phyloP scores from a whole-genome alignment of 495 filamentous ascomycete species.

The Penicillium steckii region DNA sequence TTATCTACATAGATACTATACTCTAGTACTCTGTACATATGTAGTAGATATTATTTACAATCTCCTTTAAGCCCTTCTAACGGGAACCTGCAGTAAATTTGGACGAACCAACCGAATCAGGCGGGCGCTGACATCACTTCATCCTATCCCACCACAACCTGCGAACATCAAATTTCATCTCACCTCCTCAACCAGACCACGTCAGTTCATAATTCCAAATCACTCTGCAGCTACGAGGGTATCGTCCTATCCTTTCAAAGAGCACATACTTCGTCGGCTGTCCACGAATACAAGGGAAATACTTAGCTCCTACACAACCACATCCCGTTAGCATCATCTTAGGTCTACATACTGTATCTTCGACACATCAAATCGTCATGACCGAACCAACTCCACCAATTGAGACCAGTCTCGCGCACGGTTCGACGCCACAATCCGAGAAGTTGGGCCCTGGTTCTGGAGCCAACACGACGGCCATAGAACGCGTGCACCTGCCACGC shows the following conservation, averaged over 20 bases:
- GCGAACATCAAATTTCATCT: background rate
- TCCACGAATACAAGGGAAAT: background rate
- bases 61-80: background rate
- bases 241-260: background rate
- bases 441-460: slow-evolving; percentile 6
- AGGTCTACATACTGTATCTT: too few relatives aligned
- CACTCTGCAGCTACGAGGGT: background rate
- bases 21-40: too few relatives aligned
- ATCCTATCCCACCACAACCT: slow-evolving; percentile 18
- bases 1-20: too few relatives aligned
- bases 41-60: too few relatives aligned
- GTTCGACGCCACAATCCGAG: background rate
- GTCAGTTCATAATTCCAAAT: slow-evolving; percentile 1
- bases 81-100: slow-evolving; percentile 2
- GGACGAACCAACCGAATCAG: slow-evolving; percentile 7
- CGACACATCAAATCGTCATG: slow-evolving; percentile 9
- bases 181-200: background rate
- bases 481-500: slow-evolving; percentile 51
- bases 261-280: background rate
- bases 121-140: slow-evolving; percentile 39
- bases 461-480: slow-evolving; percentile 7
- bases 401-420: slow-evolving; percentile 5
- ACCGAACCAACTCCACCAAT: slow-evolving; percentile 23
- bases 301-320: too few relatives aligned
- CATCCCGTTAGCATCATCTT: background rate